phyloP scores from a whole-genome alignment of 164 flowering plant species.

The Tetrastigma voinierianum region DNA sequence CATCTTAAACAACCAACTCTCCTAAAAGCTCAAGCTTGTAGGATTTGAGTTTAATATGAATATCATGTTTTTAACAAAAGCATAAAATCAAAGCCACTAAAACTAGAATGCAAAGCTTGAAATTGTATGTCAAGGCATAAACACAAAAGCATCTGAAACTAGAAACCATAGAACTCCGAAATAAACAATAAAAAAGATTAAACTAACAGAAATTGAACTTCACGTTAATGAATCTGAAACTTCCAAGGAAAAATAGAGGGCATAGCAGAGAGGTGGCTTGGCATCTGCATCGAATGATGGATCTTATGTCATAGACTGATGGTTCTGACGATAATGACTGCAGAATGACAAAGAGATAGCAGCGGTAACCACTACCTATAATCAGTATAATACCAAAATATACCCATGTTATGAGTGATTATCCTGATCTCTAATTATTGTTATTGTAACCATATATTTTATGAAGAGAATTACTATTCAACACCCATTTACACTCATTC shows the following conservation, averaged over 20 bases:
- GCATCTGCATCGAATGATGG: constrained; percentile 96
- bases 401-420: background rate
- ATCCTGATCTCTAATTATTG: no score
- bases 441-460: no score
- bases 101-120: no score
- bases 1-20: no score
- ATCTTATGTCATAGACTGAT: constrained; percentile 92
- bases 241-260: constrained; percentile 1
- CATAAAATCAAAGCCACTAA: no score
- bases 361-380: constrained; percentile 99
- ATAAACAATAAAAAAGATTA: background rate
- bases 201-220: background rate
- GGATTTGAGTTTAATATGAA: no score
- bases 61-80: no score
- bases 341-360: constrained; percentile 91
- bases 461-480: no score
- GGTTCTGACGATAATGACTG: constrained; percentile 97
- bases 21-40: no score
- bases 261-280: no score
- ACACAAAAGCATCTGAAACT: background rate
- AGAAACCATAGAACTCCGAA: no score
- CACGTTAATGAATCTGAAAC: background rate
- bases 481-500: no score
- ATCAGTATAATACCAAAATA: constrained; percentile 43
- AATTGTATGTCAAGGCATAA: background rate